These are phyloP conservation scores for Yamadazyma kitorensis DNA, from an alignment of 805 yeast genomes.

Conservation along the genomic window DNA sequence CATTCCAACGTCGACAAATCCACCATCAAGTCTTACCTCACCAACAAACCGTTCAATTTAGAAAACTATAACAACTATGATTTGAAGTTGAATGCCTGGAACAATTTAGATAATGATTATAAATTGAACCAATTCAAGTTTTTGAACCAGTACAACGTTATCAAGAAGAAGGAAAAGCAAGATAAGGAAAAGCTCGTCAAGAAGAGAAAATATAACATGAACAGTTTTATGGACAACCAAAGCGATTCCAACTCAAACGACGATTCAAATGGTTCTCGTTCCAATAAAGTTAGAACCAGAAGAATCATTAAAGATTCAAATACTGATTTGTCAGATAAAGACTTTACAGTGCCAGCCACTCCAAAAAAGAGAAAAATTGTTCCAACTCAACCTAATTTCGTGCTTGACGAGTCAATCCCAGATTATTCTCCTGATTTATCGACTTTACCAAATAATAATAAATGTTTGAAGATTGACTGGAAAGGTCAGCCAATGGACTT, in stretches of 20 bases:
- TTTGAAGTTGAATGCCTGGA: slow-evolving; percentile 53
- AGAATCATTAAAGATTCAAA: slow-evolving; percentile 38
- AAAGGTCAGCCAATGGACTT: slow-evolving; percentile 97
- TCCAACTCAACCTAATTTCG: slow-evolving; percentile 41
- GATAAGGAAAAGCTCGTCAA: slow-evolving; percentile 19
- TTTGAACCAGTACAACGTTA: slow-evolving; percentile 48
- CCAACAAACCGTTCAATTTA: slow-evolving; percentile 43
- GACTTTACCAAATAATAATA: slow-evolving; percentile 62
- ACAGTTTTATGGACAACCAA: slow-evolving; percentile 11
- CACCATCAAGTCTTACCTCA: slow-evolving; percentile 8
- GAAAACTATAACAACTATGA: slow-evolving; percentile 45
- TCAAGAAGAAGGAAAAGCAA: slow-evolving; percentile 17
- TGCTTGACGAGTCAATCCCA: slow-evolving; percentile 67
- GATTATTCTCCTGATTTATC: slow-evolving; percentile 76
- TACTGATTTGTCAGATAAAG: slow-evolving; percentile 10
- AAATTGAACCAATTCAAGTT: slow-evolving; percentile 51
- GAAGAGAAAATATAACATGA: slow-evolving; percentile 15
- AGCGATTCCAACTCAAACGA: slow-evolving; percentile 18
- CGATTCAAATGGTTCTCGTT: slow-evolving; percentile 20
- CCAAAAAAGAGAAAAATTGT: slow-evolving; percentile 41
- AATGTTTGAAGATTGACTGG: slow-evolving; percentile 90
- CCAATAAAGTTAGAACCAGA: slow-evolving; percentile 59
- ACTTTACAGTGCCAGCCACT: slow-evolving; percentile 12
- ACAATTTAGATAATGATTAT: slow-evolving; percentile 41
- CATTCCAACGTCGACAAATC: slow-evolving; percentile 5